A percentile compares a stretch with the other conserved stretches of the same genome.
Conservation (phyloP, 2,329 filamentous ascomycete genomes). For the Hypoxylon sp. region DNA sequence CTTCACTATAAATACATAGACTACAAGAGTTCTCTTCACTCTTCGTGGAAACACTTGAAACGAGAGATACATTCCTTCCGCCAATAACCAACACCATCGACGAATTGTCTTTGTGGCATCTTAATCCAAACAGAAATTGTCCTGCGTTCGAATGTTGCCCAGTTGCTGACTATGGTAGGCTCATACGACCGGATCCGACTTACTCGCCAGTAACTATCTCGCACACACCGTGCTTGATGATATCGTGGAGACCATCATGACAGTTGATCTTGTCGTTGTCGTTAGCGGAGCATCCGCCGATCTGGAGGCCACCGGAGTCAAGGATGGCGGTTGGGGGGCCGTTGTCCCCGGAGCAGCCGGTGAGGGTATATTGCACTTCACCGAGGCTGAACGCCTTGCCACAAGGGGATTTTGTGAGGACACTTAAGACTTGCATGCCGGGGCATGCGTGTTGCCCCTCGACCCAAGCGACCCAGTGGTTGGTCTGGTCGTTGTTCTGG, state of each 20-base stretch:
- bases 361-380: conserved; percentile 34
- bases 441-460: conserved; percentile 38
- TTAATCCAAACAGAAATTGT: conserved; percentile 4
- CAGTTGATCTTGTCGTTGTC: conserved; percentile 38
- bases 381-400: conserved; percentile 29
- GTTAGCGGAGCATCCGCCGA: conserved; percentile 30
- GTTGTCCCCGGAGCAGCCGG: conserved; percentile 32
- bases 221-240: conserved; percentile 41
- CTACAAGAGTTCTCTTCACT: background rate
- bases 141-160: conserved; percentile 11
- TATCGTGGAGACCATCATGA: conserved; percentile 35
- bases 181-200: conserved; percentile 5
- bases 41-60: background rate
- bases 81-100: conserved; percentile 7
- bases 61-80: background rate
- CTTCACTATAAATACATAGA: conserved; percentile 1
- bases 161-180: conserved; percentile 12
- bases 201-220: conserved; percentile 18
- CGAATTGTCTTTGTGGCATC: conserved; percentile 12
- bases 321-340: conserved; percentile 31
- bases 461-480: conserved; percentile 41
- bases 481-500: conserved; percentile 41
- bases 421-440: conserved; percentile 27
- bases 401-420: conserved; percentile 34
- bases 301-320: conserved; percentile 37